Evolutionary conservation across 2,329 filamentous ascomycete species (phyloP), one percentile per base, ranked within the genome.

Genomic region (Apiospora saccharicola): DNA sequence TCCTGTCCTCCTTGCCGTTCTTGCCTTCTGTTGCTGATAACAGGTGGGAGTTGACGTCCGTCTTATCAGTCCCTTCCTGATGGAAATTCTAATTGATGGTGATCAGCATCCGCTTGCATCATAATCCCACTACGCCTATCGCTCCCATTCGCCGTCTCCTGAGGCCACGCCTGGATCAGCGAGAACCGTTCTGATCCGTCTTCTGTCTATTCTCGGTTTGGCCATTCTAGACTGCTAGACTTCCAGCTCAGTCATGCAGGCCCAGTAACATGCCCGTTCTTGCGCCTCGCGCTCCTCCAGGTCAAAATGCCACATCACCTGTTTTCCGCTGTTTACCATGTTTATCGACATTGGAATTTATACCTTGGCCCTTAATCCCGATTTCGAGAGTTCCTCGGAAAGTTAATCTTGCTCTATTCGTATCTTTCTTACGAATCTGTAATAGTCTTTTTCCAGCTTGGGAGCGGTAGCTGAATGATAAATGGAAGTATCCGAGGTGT

Each of bases 151-250:
- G 53, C 30, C 53, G 53, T 61, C 53, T 61, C 53, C 53, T 61
- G 53, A 61, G 12, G 57, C 57, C 57, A 64, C 57, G 30, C 53
- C 22, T n/a, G 57, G 34, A 64, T 64, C 57, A 24, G 57, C 57
- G 57, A 64, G 57, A 64, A 41, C 34, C 57, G 57, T 64, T 64
- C 22, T 64, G 34, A 41, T 41, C 57, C n/a, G 19, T 61, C 26
- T 34, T 14, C 13, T 30, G n/a, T n/a, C 49, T 51, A 51, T 14
- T 26, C 49, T 51, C n/a, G 13, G 0, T 26, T 51, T 51, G 24
- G 51, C 24, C 51, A 30, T 53, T 53, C 51, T 53, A 53, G 51
- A 53, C 49, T 26, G n/a, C n/a, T 53, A 53, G 49, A 53, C 51
- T 34, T 57, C 51, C 51, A 57, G 51, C 51, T 34, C 51, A 26